Base-by-base conservation (phyloP, 257 asterid genomes). In the Solanum chmielewskii region DNA sequence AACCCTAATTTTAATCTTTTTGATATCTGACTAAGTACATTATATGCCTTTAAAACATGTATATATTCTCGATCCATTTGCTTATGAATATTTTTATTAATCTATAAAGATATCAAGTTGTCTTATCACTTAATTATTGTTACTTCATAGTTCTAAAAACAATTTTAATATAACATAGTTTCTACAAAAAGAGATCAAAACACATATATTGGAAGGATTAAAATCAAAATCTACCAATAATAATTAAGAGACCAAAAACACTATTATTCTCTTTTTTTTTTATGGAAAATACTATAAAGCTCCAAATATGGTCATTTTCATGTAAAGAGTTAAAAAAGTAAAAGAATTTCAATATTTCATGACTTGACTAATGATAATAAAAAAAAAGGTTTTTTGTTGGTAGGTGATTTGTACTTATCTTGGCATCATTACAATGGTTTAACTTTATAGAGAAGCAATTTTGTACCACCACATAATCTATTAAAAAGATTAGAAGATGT, bases 251-350 rank as follows among this genome's bases (percentile, higher is more conserved):
- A 74, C 6, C 7, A 1, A 21, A 73, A 74, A 20, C 21, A 39
- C 49, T 37, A 21, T 37, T 74, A 74, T 74, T 49, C 27, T 52
- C 4, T 0, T 49, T 47, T 49, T 18, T 49, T 18, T 56, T 7
- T 7, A n/a, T 18, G 64, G 64, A 1, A 56, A 56, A 49, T 18
- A 16, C 64, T 56, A 56, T 56, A 18, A 56, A 41, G 4, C 64
- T 56, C 64, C 64, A 56, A 39, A 83, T 87, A 86, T 74, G 87
- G 90, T 49, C 86, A 87, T 88, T 45, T 86, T 90, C 85, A 83
- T 80, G 23, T 56, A 86, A 84, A n/a, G 86, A 86, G 60, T 83
- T 44, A 9, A 70, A 14, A 70, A 71, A 33, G 76, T 23, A 29
- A 44, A 44, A 13, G 45, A 16, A 16, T 25, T 27, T 69, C 25